These are phyloP conservation scores for Herpotrichia juniperi DNA, from an alignment of 2,329 filamentous ascomycete species.

Conservation along the genomic window DNA sequence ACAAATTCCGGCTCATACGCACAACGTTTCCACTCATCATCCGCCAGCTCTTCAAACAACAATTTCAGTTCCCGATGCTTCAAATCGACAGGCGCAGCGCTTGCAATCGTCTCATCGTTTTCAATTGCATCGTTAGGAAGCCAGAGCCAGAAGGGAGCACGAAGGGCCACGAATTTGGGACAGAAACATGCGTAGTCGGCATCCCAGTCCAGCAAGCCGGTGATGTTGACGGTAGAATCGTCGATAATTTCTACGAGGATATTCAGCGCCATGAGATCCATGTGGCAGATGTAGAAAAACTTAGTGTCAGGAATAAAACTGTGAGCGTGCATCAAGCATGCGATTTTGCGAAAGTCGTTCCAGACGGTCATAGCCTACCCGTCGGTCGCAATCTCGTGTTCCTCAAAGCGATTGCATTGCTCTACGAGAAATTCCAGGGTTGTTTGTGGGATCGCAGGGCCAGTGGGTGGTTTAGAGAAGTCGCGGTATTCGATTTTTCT, in stretches of 20 bases:
- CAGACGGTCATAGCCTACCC: too few relatives aligned
- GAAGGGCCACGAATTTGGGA: background rate
- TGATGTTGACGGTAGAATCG: conserved; percentile 14
- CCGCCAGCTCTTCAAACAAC: background rate
- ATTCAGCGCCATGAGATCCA: background rate
- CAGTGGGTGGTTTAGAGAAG: too few relatives aligned
- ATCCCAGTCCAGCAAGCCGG: conserved; percentile 3
- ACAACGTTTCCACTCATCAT: background rate
- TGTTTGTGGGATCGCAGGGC: too few relatives aligned
- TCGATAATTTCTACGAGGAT: background rate
- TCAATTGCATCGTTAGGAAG: background rate
- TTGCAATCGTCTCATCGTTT: background rate
- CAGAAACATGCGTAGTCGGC: background rate
- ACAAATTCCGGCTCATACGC: background rate
- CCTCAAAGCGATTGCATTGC: too few relatives aligned
- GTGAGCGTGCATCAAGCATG: background rate
- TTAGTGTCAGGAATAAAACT: background rate
- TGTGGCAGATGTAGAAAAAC: background rate
- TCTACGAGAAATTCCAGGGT: too few relatives aligned
- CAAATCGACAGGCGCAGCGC: background rate
- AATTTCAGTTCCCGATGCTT: background rate
- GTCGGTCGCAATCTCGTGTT: too few relatives aligned
- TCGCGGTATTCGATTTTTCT: too few relatives aligned
- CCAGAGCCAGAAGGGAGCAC: background rate
- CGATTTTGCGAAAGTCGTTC: background rate